Conservation (phyloP, 2,329 filamentous ascomycete species). For the Ilyonectria robusta region DNA sequence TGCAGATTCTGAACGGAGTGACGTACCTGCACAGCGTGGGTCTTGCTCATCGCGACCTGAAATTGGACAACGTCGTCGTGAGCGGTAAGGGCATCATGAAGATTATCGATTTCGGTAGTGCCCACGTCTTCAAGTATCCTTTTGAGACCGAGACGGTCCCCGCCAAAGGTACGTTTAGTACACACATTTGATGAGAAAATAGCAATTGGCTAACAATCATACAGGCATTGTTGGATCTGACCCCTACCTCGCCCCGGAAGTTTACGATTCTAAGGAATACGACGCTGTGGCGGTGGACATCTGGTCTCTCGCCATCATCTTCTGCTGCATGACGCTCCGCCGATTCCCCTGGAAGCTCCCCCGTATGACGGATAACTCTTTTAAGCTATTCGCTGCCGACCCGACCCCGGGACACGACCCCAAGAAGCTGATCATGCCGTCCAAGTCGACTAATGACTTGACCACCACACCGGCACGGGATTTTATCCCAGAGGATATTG, state of each 20-base stretch:
- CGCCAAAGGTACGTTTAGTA: constrained; percentile 53
- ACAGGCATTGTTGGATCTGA: constrained; percentile 83
- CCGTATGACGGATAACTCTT: constrained; percentile 91
- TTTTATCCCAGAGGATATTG: constrained; percentile 55
- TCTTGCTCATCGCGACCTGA: constrained; percentile 93
- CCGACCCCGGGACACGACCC: constrained; percentile 82
- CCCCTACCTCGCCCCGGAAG: constrained; percentile 96
- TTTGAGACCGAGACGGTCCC: constrained; percentile 80
- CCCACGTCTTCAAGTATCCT: constrained; percentile 96
- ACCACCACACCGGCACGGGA: constrained; percentile 57
- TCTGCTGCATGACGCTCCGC: constrained; percentile 97
- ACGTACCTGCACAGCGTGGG: constrained; percentile 96
- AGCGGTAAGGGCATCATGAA: constrained; percentile 99
- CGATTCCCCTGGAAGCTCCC: constrained; percentile 98
- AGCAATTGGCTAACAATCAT: constrained; percentile 32
- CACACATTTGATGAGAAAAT: background rate
- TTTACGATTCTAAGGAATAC: constrained; percentile 94
- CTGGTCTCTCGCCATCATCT: constrained; percentile 98
- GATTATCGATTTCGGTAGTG: constrained; percentile 98
- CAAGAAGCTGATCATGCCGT: constrained; percentile 64
- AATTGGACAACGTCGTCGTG: constrained; percentile 97
- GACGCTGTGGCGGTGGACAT: constrained; percentile 95
- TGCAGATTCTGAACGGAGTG: constrained; percentile 95
- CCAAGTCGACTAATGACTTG: constrained; percentile 61
- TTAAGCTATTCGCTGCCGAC: constrained; percentile 89